Percentiles rank a stretch among this genome's conserved stretches.
Evolutionary conservation across 2,329 filamentous ascomycete species (phyloP).

Genomic region (Fusarium brevicatenulatum): DNA sequence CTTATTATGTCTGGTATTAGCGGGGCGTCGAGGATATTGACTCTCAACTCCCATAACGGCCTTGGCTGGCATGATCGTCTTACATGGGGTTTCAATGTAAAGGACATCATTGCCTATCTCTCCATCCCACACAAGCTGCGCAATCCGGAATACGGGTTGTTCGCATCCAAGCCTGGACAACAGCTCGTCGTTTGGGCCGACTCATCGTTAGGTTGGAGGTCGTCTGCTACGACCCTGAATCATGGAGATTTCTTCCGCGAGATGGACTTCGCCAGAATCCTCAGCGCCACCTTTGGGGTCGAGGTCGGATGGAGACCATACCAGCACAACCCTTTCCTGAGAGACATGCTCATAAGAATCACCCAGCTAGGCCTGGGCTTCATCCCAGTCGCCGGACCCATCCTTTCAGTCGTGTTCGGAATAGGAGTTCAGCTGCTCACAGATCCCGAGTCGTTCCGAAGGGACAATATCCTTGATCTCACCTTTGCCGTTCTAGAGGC

Average conservation of each 20-base stretch:
- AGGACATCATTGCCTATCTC: slow-evolving; percentile 10
- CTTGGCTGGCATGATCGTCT: neutral
- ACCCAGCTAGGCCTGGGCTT: neutral
- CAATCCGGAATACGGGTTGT: neutral
- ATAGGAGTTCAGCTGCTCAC: slow-evolving; percentile 1
- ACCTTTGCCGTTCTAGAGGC: neutral
- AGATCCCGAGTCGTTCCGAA: neutral
- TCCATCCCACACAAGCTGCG: slow-evolving; percentile 4
- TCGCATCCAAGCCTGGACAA: neutral
- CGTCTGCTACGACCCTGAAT: accelerated
- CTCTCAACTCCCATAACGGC: neutral
- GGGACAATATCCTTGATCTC: neutral
- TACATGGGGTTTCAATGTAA: slow-evolving; percentile 4
- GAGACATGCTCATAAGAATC: neutral
- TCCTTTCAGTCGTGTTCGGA: slow-evolving; percentile 5
- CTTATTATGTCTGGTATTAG: no score
- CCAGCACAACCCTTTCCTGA: neutral
- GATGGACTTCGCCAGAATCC: slow-evolving; percentile 3
- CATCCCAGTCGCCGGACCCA: neutral
- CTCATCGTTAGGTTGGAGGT: neutral
- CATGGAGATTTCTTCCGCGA: neutral
- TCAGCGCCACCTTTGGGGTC: slow-evolving; percentile 14
- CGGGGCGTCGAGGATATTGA: no score
- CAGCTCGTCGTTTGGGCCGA: neutral
- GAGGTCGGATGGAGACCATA: slow-evolving; percentile 14